Percentiles rank a stretch among this genome's conserved stretches.
These are phyloP conservation scores for Macrocybe gigantea DNA, from an alignment of 768 basidiomycete species.

Conservation along the genomic window DNA sequence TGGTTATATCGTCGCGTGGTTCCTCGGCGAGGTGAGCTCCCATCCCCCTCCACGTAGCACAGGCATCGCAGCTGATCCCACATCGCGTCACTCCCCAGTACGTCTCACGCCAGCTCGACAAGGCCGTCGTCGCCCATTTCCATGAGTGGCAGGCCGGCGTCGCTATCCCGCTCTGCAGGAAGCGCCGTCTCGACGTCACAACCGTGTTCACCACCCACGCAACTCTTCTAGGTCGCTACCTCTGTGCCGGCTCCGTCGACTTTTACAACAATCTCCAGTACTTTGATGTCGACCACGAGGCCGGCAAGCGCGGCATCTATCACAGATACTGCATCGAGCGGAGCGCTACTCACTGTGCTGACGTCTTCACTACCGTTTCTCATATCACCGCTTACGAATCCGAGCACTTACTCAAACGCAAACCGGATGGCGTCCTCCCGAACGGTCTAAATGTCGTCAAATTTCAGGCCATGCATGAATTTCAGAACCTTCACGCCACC, in stretches of 20 bases:
- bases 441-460: conserved; percentile 99
- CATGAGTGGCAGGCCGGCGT: conserved; percentile 99
- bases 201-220: conserved; percentile 99
- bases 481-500: conserved; percentile 90
- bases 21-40: conserved; percentile 86
- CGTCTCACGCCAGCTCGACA: conserved; percentile 70
- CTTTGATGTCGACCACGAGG: conserved; percentile 99
- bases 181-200: conserved; percentile 95
- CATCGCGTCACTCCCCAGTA: conserved; percentile 41
- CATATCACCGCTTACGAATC: conserved; percentile 98
- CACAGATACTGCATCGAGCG: conserved; percentile 98
- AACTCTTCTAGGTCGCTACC: conserved; percentile 95
- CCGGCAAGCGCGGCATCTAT: conserved; percentile 98
- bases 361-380: conserved; percentile 96
- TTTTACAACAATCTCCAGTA: conserved; percentile 99
- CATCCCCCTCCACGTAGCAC: too few relatives aligned
- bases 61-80: too few relatives aligned
- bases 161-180: conserved; percentile 90
- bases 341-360: conserved; percentile 88
- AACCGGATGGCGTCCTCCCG: conserved; percentile 94
- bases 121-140: conserved; percentile 94
- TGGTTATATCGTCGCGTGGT: conserved; percentile 98
- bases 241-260: conserved; percentile 96
- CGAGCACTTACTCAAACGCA: conserved; percentile 94
- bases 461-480: conserved; percentile 99